phyloP scores from a whole-genome alignment of 2,329 filamentous ascomycete genomes.

The Graphilbum ipis-grandicollis region DNA sequence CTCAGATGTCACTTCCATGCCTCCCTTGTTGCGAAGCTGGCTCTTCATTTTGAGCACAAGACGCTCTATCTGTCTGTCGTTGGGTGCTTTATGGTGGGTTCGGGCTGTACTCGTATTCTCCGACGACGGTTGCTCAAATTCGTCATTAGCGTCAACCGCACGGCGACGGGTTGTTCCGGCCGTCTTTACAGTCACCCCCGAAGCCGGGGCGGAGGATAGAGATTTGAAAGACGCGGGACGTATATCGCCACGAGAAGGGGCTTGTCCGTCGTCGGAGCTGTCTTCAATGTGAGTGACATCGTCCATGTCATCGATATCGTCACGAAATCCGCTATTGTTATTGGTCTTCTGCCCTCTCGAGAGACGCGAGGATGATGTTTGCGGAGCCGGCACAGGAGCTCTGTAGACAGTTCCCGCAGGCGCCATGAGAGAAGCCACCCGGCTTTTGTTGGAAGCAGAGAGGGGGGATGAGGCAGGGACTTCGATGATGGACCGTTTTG shows the following conservation, averaged over 20 bases:
- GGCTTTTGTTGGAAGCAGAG: neutral
- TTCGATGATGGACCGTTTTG: slow-evolving; percentile 39
- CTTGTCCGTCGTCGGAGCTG: slow-evolving; percentile 27
- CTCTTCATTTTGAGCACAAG: slow-evolving; percentile 5
- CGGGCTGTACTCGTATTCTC: too few relatives aligned
- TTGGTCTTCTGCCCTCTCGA: neutral
- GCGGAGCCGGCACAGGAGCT: slow-evolving; percentile 18
- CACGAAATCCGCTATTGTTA: neutral
- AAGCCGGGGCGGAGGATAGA: slow-evolving; percentile 8
- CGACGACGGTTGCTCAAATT: too few relatives aligned
- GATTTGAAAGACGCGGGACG: slow-evolving; percentile 39
- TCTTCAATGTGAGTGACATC: slow-evolving; percentile 30
- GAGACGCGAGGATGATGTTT: neutral
- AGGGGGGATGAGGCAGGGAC: slow-evolving; percentile 64
- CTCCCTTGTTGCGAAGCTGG: slow-evolving; percentile 4
- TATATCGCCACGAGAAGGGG: slow-evolving; percentile 41
- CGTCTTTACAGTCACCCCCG: neutral
- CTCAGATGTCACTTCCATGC: neutral
- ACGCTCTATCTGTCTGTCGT: slow-evolving; percentile 4
- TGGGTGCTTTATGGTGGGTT: slow-evolving; percentile 2
- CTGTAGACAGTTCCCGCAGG: slow-evolving; percentile 59
- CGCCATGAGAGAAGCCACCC: slow-evolving; percentile 48
- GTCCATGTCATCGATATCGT: slow-evolving; percentile 9
- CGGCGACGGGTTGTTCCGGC: too few relatives aligned
- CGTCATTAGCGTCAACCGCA: too few relatives aligned